Conservation (phyloP, 768 basidiomycete species). For the Tricholoma furcatifolium region DNA sequence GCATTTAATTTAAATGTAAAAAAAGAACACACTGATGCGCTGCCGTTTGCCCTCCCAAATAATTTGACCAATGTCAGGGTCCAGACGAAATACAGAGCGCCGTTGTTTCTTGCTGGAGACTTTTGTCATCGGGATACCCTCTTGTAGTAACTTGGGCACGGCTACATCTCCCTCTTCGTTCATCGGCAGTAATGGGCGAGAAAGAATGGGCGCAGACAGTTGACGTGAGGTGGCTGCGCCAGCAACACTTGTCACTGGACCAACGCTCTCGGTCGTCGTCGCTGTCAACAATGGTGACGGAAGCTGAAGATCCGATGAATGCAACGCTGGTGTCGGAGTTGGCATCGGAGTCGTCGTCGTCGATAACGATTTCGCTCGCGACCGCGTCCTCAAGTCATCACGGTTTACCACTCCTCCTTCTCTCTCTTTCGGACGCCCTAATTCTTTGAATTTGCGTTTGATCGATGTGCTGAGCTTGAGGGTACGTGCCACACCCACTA, state of each 20-base stretch:
- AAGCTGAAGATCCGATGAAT: not conserved
- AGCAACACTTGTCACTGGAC: not conserved
- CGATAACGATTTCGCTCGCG: conserved; percentile 9
- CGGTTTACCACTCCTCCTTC: not conserved
- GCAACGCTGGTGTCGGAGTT: conserved; percentile 3
- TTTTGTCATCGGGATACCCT: conserved; percentile 78
- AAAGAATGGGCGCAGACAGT: conserved; percentile 7
- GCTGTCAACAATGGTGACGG: conserved; percentile 1
- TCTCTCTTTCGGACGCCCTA: conserved; percentile 25
- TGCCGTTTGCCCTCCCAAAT: conserved; percentile 74
- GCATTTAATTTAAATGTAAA: conserved; percentile 17
- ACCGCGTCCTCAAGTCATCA: not conserved
- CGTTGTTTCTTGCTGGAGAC: conserved; percentile 79
- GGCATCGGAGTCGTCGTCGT: conserved; percentile 9
- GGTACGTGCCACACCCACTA: conserved; percentile 4
- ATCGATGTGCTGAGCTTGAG: conserved; percentile 29
- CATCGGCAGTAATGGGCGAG: conserved; percentile 13
- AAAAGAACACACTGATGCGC: conserved; percentile 54
- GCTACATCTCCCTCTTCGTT: conserved; percentile 27
- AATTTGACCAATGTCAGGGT: conserved; percentile 80
- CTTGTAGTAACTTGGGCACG: conserved; percentile 57
- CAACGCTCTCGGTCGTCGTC: not conserved
- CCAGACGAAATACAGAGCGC: conserved; percentile 65
- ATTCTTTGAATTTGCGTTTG: conserved; percentile 31
- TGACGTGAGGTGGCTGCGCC: conserved; percentile 1